Base-by-base conservation (phyloP, 2,329 filamentous ascomycete species). In the Decorospora gaudefroyi region DNA sequence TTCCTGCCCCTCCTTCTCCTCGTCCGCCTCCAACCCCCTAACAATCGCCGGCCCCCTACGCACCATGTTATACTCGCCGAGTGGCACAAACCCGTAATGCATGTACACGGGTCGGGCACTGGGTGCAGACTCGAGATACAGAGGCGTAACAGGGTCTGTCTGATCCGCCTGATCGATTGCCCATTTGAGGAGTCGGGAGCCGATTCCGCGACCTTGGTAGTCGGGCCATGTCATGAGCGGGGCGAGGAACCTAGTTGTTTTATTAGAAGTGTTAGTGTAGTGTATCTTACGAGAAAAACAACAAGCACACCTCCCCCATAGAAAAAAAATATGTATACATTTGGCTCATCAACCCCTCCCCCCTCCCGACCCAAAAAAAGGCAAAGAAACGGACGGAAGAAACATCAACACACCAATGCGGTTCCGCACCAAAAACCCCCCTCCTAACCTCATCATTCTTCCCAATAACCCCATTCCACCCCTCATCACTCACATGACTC, bases 321-420 rank as follows among this genome's bases (percentile, higher is more conserved):
- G n/a, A n/a, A n/a, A n/a, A n/a, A n/a, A n/a, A n/a, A n/a, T n/a
- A n/a, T n/a, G n/a, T n/a, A n/a, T n/a, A n/a, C n/a, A n/a, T n/a
- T n/a, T n/a, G n/a, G n/a, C n/a, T n/a, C n/a, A n/a, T n/a, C n/a
- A n/a, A n/a, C n/a, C n/a, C n/a, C n/a, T n/a, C n/a, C n/a, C n/a
- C n/a, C n/a, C n/a, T n/a, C n/a, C n/a, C n/a, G n/a, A n/a, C n/a
- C n/a, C n/a, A n/a, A n/a, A n/a, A n/a, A n/a, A n/a, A n/a, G n/a
- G n/a, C n/a, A n/a, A n/a, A n/a, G n/a, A n/a, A n/a, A n/a, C n/a
- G n/a, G n/a, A n/a, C n/a, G n/a, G n/a, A n/a, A n/a, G n/a, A n/a
- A n/a, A n/a, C n/a, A n/a, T n/a, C n/a, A n/a, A n/a, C n/a, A 55
- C 57, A 67, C 66, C 66, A 69, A 45, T 69, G 65, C 45, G 30